phyloP scores from a whole-genome alignment of 2,329 filamentous ascomycete genomes.

The Trichoderma atroviride region DNA sequence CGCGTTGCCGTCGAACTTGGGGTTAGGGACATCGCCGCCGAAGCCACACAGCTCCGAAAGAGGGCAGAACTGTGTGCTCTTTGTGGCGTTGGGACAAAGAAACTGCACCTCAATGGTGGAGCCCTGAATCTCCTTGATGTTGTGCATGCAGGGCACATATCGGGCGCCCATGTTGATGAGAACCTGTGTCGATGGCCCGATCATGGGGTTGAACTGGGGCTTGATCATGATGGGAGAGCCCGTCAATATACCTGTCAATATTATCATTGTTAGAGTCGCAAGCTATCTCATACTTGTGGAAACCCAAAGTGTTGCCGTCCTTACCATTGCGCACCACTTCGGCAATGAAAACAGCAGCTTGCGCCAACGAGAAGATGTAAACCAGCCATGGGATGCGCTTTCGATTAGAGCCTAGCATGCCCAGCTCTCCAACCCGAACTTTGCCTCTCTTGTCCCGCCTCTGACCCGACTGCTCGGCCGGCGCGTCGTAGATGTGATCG shows the following conservation, averaged over 20 bases:
- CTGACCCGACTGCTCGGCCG: conserved; percentile 37
- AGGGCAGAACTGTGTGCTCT: conserved; percentile 63
- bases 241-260: conserved; percentile 67
- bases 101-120: conserved; percentile 56
- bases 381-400: conserved; percentile 76
- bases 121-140: conserved; percentile 66
- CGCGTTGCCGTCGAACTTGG: conserved; percentile 56
- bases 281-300: not conserved
- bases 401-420: conserved; percentile 59
- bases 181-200: conserved; percentile 86
- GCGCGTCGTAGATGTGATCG: conserved; percentile 66
- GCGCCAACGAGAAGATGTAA: conserved; percentile 74
- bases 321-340: conserved; percentile 84
- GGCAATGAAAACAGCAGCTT: conserved; percentile 84
- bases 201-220: conserved; percentile 94
- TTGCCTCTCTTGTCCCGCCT: conserved; percentile 47
- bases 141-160: conserved; percentile 94
- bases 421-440: conserved; percentile 60
- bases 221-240: conserved; percentile 77
- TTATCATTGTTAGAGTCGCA: conserved; percentile 23
- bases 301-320: conserved; percentile 36
- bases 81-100: conserved; percentile 81
- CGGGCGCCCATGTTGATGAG: conserved; percentile 97
- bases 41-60: conserved; percentile 86
- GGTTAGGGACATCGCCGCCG: conserved; percentile 68